phyloP scores from a whole-genome alignment of 2,329 filamentous ascomycete genomes.

The Alternaria gaisen region DNA sequence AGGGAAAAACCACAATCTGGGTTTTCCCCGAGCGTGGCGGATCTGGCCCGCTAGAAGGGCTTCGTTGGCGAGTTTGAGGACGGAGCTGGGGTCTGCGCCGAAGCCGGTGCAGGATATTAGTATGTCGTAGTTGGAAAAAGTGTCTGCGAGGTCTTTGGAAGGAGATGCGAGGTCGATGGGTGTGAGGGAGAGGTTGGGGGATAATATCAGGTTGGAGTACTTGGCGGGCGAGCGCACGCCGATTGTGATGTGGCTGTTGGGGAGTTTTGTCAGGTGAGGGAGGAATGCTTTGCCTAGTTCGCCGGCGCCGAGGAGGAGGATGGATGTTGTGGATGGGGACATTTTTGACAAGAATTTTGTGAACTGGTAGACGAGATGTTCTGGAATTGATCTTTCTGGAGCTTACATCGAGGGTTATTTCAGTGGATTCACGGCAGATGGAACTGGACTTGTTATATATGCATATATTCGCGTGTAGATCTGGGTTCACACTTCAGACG shows the following conservation, averaged over 20 bases:
- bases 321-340: constrained; percentile 19
- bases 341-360: background rate
- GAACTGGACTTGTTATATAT: background rate
- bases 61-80: constrained; percentile 66
- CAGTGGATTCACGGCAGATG: background rate
- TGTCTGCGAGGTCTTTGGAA: constrained; percentile 38
- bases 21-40: constrained; percentile 33
- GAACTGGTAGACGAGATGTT: no score
- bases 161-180: constrained; percentile 56
- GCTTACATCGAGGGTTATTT: no score
- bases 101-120: constrained; percentile 72
- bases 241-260: constrained; percentile 59
- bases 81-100: constrained; percentile 62
- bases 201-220: constrained; percentile 36
- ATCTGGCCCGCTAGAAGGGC: constrained; percentile 60
- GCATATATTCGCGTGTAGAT: background rate
- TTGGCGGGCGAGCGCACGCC: constrained; percentile 63
- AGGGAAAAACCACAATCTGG: constrained; percentile 63
- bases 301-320: constrained; percentile 72
- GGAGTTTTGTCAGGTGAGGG: constrained; percentile 59
- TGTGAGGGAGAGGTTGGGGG: constrained; percentile 44
- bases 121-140: constrained; percentile 58
- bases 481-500: accelerated
- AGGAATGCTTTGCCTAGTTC: constrained; percentile 70
- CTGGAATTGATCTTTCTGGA: no score